Base-by-base conservation (phyloP, 345 rosid genomes). In the Punica granatum region DNA sequence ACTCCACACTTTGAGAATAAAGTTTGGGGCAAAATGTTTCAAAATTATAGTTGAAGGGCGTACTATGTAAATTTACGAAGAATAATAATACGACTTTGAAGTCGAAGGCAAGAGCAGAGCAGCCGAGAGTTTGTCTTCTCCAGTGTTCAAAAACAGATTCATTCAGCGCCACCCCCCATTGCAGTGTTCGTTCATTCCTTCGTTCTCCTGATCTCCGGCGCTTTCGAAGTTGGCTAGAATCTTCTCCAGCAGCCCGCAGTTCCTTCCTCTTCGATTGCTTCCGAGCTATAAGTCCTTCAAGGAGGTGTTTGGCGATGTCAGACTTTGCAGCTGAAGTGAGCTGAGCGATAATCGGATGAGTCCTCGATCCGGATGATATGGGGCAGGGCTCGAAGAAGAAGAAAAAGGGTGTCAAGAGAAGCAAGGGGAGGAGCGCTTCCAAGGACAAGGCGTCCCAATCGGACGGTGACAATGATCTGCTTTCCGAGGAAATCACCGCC, bases 401-500 rank as follows among this genome's bases (percentile, higher is more conserved):
- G 79, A 91, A 85, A 60, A 90, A 89, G 44, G 65, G 86, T 32
- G 83, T 79, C 48, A 80, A 84, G 76, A 78, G 96, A 77, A 77
- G 73, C 67, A 90, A 88, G 71, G 90, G 92, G 73, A 75, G 88
- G 72, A 78, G 83, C 72, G 85, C 80, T 23, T 48, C 78, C n/a
- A 92, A 85, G 63, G 97, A 90, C 69, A 84, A 86, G 67, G 74
- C 77, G 16, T 56, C 60, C 33, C 33, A 23, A 58, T 83, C 88
- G 60, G 83, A 72, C 23, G 90, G 77, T 30, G 89, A 86, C 28
- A 87, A 82, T 43, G 98, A 90, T 72, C 96, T 88, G 74, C 94
- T 93, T 25, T 69, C 90, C 15, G 97, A 93, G 60, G 98, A 93
- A 72, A 88, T 90, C 80, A 93, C 98, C 61, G 98, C 94, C 80